These are phyloP conservation scores for Populus hybrid DNA, from an alignment of 441 rosid genomes.

Conservation along the genomic window DNA sequence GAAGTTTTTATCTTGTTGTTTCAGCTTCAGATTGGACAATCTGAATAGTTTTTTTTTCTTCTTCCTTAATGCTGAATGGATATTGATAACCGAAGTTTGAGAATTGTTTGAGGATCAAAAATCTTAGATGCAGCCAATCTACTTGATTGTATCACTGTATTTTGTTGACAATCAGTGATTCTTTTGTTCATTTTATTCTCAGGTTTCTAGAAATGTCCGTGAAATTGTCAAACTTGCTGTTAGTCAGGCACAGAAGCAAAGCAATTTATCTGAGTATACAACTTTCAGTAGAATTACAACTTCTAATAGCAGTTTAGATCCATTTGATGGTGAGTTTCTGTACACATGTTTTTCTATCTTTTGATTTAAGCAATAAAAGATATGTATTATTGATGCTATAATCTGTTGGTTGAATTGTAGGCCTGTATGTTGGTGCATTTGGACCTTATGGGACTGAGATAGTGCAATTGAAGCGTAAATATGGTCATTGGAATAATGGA, in stretches of 20 bases:
- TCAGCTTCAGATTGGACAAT: constrained; percentile 1
- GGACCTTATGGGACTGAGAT: constrained; percentile 95
- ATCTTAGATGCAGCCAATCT: not conserved
- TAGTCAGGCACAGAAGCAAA: constrained; percentile 71
- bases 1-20: not conserved
- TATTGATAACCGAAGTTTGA: not conserved
- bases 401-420: constrained; percentile 39
- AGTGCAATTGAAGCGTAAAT: constrained; percentile 86
- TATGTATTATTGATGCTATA: constrained; percentile 6
- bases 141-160: not conserved
- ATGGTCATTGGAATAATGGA: constrained; percentile 71
- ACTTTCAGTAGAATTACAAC: constrained; percentile 59
- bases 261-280: constrained; percentile 59
- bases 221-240: constrained; percentile 84
- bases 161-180: constrained; percentile 15
- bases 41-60: not conserved
- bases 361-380: constrained; percentile 7
- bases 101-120: not conserved
- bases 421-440: constrained; percentile 91
- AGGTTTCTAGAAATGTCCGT: constrained; percentile 81
- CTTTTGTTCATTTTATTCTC: constrained; percentile 20
- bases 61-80: not conserved
- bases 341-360: constrained; percentile 12
- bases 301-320: constrained; percentile 64
- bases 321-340: constrained; percentile 55